phyloP scores from a whole-genome alignment of 345 rosid genomes.

The Angophora floribunda region DNA sequence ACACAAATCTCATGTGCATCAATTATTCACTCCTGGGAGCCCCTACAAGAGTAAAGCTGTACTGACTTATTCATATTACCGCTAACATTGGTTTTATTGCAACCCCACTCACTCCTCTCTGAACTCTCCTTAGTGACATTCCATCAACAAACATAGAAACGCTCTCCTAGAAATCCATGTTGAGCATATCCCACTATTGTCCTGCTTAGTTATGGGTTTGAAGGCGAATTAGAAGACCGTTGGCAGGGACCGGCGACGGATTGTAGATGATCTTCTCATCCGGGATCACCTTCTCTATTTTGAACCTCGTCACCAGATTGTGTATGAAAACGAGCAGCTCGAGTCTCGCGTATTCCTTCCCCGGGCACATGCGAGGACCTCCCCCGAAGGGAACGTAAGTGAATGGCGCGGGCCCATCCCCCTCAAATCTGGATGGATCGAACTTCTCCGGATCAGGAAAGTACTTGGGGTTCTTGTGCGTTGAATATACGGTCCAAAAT shows the following conservation, averaged over 20 bases:
- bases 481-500: not conserved
- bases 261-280: not conserved
- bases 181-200: not conserved
- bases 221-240: not conserved
- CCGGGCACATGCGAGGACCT: not conserved
- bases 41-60: not conserved
- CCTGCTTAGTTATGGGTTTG: not conserved
- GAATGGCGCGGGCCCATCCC: not conserved
- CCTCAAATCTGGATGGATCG: not conserved
- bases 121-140: not conserved
- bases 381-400: not conserved
- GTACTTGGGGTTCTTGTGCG: not conserved
- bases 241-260: not conserved
- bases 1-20: not conserved
- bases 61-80: not conserved
- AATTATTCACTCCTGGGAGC: not conserved
- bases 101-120: not conserved
- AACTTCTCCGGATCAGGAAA: not conserved
- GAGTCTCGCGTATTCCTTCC: fast-evolving
- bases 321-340: not conserved
- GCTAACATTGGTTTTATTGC: not conserved
- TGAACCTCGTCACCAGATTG: not conserved
- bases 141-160: not conserved
- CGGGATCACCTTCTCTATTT: not conserved
- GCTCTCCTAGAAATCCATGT: not conserved